Evolutionary conservation across 139 green algal species (phyloP).

Genomic region (Penium margaritaceum): DNA sequence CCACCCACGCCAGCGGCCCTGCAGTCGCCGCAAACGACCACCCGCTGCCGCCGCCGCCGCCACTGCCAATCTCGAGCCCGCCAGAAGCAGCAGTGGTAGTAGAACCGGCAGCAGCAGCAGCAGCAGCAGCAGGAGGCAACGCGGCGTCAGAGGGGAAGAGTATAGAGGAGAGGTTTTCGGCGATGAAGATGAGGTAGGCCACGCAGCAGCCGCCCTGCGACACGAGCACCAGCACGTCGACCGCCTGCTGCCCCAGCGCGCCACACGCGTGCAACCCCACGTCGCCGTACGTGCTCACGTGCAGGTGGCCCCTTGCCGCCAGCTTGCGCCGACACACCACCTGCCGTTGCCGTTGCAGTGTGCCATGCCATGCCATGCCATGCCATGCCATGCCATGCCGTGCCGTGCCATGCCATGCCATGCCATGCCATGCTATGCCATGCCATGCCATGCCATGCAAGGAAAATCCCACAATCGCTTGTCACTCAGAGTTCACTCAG

Average conservation of each 20-base stretch:
- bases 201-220: slow-evolving; percentile 56
- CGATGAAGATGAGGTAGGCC: slow-evolving; percentile 59
- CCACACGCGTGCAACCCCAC: slow-evolving; percentile 31
- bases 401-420: slow-evolving; percentile 17
- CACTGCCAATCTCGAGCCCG: too few relatives aligned
- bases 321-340: slow-evolving; percentile 26
- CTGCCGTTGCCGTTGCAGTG: background rate
- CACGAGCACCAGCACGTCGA: slow-evolving; percentile 49
- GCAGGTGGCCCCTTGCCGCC: background rate
- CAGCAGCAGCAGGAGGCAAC: slow-evolving; percentile 27
- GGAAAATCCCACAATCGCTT: too few relatives aligned
- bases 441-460: slow-evolving; percentile 16
- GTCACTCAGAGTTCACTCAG: too few relatives aligned
- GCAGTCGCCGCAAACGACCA: too few relatives aligned
- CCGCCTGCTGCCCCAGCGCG: slow-evolving; percentile 6
- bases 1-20: too few relatives aligned
- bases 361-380: slow-evolving; percentile 7
- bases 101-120: slow-evolving; percentile 41
- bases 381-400: slow-evolving; percentile 10
- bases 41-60: too few relatives aligned
- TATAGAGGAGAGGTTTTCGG: slow-evolving; percentile 42
- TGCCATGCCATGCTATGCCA: slow-evolving; percentile 17
- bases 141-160: background rate
- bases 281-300: slow-evolving; percentile 33
- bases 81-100: too few relatives aligned